Conservation (phyloP, 495 filamentous ascomycete genomes). For the Aspergillus cristatus region DNA sequence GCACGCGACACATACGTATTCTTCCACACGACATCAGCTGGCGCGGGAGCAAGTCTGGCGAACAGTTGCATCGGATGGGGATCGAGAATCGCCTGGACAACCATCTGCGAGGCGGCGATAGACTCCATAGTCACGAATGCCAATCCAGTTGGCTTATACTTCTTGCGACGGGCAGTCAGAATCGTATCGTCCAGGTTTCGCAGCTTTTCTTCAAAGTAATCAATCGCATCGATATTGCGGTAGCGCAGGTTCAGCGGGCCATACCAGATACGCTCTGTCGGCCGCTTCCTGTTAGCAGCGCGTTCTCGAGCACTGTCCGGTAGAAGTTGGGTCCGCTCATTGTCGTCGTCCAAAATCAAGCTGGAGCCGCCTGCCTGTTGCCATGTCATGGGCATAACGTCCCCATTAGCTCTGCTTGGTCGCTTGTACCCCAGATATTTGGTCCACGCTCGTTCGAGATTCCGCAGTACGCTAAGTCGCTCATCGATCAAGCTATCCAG, state of each 20-base stretch:
- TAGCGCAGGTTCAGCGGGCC: constrained; percentile 66
- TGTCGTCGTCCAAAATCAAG: constrained; percentile 29
- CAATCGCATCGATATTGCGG: constrained; percentile 76
- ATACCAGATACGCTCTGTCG: constrained; percentile 67
- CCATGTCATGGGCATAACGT: constrained; percentile 41
- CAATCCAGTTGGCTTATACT: constrained; percentile 66
- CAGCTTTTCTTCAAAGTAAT: constrained; percentile 87
- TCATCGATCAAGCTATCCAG: constrained; percentile 68
- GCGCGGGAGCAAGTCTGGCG: constrained; percentile 76
- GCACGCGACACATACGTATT: constrained; percentile 83
- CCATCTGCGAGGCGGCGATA: constrained; percentile 87
- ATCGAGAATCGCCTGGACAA: constrained; percentile 84
- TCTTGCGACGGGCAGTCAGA: constrained; percentile 55
- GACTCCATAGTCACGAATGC: constrained; percentile 98
- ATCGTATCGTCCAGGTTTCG: constrained; percentile 74
- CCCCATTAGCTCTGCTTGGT: constrained; percentile 32
- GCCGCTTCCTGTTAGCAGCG: constrained; percentile 43
- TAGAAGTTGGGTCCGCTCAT: constrained; percentile 46
- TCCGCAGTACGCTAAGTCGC: constrained; percentile 53
- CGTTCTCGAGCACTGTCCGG: constrained; percentile 27
- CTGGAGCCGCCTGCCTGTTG: constrained; percentile 34
- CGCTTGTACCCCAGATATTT: constrained; percentile 50
- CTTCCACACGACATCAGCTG: constrained; percentile 81
- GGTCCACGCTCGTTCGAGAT: constrained; percentile 80
- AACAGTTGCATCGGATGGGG: constrained; percentile 77